These are phyloP conservation scores for Cercospora berteroae DNA, from an alignment of 2,329 filamentous ascomycete genomes.

Conservation along the genomic window DNA sequence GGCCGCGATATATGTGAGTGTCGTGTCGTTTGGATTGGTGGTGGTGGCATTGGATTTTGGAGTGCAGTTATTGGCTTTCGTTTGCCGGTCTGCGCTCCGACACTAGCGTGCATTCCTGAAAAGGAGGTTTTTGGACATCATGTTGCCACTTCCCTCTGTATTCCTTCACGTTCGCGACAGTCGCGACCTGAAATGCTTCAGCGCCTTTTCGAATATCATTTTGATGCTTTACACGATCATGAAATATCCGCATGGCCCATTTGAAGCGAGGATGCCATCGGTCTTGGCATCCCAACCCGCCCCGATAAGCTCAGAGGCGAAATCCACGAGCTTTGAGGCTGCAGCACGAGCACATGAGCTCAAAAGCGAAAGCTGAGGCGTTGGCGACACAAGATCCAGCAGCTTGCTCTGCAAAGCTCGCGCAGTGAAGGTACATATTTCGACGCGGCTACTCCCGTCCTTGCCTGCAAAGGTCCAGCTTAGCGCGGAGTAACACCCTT, in stretches of 20 bases:
- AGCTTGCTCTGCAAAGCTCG: too few relatives aligned
- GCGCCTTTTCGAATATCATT: not conserved
- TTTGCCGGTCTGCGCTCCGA: not conserved
- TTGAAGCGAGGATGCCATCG: not conserved
- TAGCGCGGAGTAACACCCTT: conserved; percentile 23
- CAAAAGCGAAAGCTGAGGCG: too few relatives aligned
- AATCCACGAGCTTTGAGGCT: not conserved
- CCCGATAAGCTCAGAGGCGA: not conserved
- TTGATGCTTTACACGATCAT: not conserved
- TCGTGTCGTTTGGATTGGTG: not conserved
- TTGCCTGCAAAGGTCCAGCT: conserved; percentile 10
- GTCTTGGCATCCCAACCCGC: not conserved
- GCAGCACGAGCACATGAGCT: not conserved
- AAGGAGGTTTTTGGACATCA: not conserved
- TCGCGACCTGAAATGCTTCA: not conserved
- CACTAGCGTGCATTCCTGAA: conserved; percentile 1
- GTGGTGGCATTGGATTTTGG: not conserved
- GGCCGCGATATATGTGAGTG: not conserved
- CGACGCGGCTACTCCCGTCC: conserved; percentile 6
- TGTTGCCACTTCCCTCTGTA: not conserved
- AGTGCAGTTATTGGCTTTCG: not conserved
- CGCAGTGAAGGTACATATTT: not conserved
- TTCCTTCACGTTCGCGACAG: not conserved
- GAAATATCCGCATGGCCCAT: not conserved
- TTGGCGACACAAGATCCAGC: too few relatives aligned